Evolutionary conservation across 2,329 filamentous ascomycete genomes (phyloP), one percentile per base, ranked within the genome.

Genomic region (Basipetospora chlamydospora): DNA sequence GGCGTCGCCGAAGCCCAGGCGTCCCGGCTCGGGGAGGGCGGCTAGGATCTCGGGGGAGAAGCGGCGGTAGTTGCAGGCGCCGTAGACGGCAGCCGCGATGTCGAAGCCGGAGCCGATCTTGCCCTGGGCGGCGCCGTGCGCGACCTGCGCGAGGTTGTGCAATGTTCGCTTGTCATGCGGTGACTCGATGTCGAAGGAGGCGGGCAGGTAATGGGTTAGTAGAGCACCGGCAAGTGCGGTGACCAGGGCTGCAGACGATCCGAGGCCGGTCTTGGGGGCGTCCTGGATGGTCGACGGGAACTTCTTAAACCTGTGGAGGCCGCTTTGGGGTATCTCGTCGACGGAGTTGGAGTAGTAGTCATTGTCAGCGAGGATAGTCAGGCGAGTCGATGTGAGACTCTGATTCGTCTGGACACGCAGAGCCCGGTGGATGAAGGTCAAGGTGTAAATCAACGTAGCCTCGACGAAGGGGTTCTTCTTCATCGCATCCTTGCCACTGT

Each of bases 101-200:
- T 98, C 90, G 54, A 98, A 98, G 15, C 90, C 90, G 1, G 82
- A 90, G 34, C 90, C 90, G 13, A 98, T 78, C 58, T 98, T 98
- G 17, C 90, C 90, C 61, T 98, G 90, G 0, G 90, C 90, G 2
- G 88, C 85, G 53, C 88, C 95, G 61, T 98, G 90, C 4, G 85
- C 80, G 1, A 83, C 82, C 63, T 98, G 90, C 0, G 88, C 80
- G 35, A 98, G 76, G 58, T 96, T 96, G 63, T 98, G 90, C 37
- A 95, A 68, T 34, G 70, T 70, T 20, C 64, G 62, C 45, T 67
- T 67, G 35, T 76, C 73, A 1, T 58, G 45, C 1, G 66, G 59
- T 32, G 67, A 64, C 33, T 57, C 30, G 37, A 86, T 50, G 56
- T 77, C 64, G 52, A 83, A 80, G 10, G 59, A 47, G 11, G 55